Conservation (phyloP, 371 early-diverging fungal species). For the Amoeboaphelidium occidentale region DNA sequence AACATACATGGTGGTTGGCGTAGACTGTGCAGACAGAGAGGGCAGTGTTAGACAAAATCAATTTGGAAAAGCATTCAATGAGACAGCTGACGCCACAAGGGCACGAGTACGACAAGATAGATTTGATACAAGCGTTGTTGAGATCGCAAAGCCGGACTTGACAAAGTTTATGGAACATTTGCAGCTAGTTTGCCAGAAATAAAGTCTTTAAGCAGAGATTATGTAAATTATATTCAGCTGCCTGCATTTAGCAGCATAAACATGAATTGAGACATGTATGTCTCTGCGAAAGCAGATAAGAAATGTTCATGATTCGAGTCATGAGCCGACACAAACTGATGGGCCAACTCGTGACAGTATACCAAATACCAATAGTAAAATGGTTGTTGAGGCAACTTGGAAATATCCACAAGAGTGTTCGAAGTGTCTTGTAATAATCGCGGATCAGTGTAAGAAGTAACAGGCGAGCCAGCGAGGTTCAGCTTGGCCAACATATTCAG, state of each 20-base stretch:
- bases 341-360: constrained; percentile 66
- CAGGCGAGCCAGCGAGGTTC: neutral
- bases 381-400: neutral
- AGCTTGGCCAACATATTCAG: constrained; percentile 1
- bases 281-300: constrained; percentile 45
- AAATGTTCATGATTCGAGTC: constrained; percentile 26
- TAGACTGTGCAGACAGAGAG: constrained; percentile 3
- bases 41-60: constrained; percentile 35
- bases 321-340: constrained; percentile 40
- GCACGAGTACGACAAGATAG: constrained; percentile 30
- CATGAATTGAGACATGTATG: no score
- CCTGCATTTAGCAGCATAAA: no score
- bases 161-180: constrained; percentile 24
- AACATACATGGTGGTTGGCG: constrained; percentile 38
- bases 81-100: constrained; percentile 25
- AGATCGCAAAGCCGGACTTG: constrained; percentile 33
- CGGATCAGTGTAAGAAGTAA: neutral
- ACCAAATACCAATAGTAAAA: constrained; percentile 4
- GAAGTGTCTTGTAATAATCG: neutral
- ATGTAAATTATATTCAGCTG: no score
- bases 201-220: no score
- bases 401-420: neutral
- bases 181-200: no score
- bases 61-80: constrained; percentile 42
- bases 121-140: constrained; percentile 36